Base-by-base conservation (phyloP, 192 early-diverging fungal species). In the Backusella liffmaniae region DNA sequence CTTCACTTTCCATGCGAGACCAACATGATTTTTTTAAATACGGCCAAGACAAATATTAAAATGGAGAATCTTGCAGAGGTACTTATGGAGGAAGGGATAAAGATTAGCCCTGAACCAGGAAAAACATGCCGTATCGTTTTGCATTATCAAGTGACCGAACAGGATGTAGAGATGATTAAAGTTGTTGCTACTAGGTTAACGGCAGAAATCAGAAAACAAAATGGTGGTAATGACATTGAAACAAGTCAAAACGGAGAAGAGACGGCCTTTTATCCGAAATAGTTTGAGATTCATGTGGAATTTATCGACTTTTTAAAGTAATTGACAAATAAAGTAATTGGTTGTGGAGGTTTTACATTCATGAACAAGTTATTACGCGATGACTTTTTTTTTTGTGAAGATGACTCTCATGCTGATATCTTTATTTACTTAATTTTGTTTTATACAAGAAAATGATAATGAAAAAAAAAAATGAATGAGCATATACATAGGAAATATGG, bases 11-110 rank as follows among this genome's bases (percentile, higher is more conserved):
- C 90, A 23, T 85, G 89, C 6, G 91, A 97, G 10, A 97, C 97
- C 18, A 98, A 97, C 83, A 98, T 98, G 95, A 88, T 98, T 6
- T 90, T 91, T 78, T 79, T 96, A 6, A 88, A 95, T 68, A 82
- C 82, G 29, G 73, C 73, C 5, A 62, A 77, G 18, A 71, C 80
- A 16, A 86, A 86, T 30, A 70, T 92, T 0, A 85, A 86, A n/a
- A 29, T 71, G 23, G 79, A 88, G n/a, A 82, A 86, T 16, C 66
- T 93, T 23, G 76, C 73, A 13, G 70, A 53, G 8, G 82, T 71
- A 39, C 77, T 94, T n/a, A 77, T 76, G 23, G 15, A 81, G 59
- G 42, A 88, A 3, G 83, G 83, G 26, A 87, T 94, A 76, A 77
- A 79, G 53, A 88, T 92, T 36, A 85, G 86, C 76, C 12, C 23